Percentiles rank a stretch among this genome's conserved stretches.
Evolutionary conservation across 139 green algal species (phyloP).

Genomic region (Yamagishiella unicocca): DNA sequence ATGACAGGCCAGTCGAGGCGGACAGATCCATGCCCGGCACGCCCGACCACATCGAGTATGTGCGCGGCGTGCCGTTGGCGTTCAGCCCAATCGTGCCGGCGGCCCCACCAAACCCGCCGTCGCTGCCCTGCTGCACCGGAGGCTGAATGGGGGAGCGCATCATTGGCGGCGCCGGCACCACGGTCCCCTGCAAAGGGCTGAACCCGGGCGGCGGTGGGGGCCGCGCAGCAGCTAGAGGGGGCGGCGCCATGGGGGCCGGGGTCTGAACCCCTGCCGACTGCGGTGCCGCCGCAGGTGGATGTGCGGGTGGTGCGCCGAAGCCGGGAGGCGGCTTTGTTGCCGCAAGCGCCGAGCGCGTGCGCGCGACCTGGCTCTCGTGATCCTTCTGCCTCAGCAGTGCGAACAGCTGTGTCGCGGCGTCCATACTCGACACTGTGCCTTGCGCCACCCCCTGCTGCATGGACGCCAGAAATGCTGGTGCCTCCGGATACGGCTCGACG

Average conservation of each 20-base stretch:
- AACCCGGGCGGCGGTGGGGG: constrained; percentile 35
- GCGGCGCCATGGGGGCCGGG: not conserved
- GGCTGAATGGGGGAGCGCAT: constrained; percentile 7
- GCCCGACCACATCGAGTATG: constrained; percentile 63
- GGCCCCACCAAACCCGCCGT: not conserved
- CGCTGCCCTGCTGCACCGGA: not conserved
- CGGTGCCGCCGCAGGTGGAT: not conserved
- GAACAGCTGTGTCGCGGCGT: constrained; percentile 62
- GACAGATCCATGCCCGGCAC: constrained; percentile 60
- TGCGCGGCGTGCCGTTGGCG: constrained; percentile 44
- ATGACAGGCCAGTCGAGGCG: constrained; percentile 25
- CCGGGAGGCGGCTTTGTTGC: constrained; percentile 23
- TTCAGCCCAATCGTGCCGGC: constrained; percentile 15
- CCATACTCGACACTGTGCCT: constrained; percentile 50
- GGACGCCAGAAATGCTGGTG: constrained; percentile 47
- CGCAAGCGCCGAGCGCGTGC: not conserved
- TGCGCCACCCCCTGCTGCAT: constrained; percentile 57
- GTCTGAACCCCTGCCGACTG: not conserved
- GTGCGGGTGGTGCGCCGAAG: constrained; percentile 19
- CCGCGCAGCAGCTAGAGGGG: not conserved
- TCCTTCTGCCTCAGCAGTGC: constrained; percentile 61
- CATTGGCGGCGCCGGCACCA: not conserved
- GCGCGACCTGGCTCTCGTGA: constrained; percentile 15
- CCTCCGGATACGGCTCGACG: constrained; percentile 56
- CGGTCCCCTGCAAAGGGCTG: constrained; percentile 20